Evolutionary conservation across 768 basidiomycete genomes (phyloP).

Genomic region (Rhodotorula graminis): DNA sequence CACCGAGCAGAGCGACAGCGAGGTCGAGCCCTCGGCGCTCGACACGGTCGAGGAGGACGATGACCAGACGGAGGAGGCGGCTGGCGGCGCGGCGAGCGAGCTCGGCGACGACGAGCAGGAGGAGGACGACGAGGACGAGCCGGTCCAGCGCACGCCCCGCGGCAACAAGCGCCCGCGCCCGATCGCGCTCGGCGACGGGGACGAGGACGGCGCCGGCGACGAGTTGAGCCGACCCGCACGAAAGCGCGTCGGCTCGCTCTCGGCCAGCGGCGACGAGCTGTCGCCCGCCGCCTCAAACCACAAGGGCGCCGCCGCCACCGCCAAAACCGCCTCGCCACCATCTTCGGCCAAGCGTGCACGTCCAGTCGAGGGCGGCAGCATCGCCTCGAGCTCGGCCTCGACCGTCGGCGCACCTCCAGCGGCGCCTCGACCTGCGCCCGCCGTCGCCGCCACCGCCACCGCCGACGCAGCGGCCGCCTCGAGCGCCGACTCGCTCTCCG

Average conservation of each 20-base stretch:
- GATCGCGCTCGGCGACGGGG: neutral
- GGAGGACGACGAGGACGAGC: constrained; percentile 3
- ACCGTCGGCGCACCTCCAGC: neutral
- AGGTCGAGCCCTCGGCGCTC: neutral
- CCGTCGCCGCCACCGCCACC: neutral
- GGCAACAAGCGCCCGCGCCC: neutral
- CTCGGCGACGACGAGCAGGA: constrained; percentile 4
- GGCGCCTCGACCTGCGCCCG: neutral
- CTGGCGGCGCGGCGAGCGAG: neutral
- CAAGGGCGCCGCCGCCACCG: neutral
- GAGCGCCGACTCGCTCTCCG: constrained; percentile 5
- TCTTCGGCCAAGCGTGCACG: neutral
- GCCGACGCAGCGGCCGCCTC: neutral
- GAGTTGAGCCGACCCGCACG: neutral
- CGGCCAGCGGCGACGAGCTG: constrained; percentile 5
- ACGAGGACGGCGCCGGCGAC: neutral
- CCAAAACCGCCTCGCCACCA: neutral
- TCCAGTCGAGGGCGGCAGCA: neutral
- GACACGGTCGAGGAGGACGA: constrained; percentile 2
- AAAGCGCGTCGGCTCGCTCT: neutral
- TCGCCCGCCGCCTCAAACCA: neutral
- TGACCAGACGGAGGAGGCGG: neutral
- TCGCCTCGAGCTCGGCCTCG: neutral
- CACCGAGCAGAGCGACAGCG: constrained; percentile 27
- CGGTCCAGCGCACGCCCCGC: neutral